Conservation (phyloP, 345 rosid genomes). For the Dipteronia sinensis region DNA sequence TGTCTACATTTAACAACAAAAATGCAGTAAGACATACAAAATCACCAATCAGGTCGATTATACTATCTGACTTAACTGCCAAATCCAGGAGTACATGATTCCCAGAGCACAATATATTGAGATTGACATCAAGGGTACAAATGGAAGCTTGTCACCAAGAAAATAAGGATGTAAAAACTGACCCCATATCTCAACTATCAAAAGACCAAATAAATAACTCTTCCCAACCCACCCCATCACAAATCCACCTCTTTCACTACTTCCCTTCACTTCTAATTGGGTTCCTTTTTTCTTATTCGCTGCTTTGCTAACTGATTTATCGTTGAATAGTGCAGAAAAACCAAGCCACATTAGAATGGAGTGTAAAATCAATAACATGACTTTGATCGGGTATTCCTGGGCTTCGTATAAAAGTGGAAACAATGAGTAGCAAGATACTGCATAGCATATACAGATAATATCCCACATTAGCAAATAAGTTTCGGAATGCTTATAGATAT, state of each 20-base stretch:
- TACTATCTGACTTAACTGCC: slow-evolving; percentile 65
- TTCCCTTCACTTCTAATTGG: slow-evolving; percentile 11
- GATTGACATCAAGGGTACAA: slow-evolving; percentile 72
- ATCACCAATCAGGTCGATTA: slow-evolving; percentile 16
- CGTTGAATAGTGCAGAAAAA: slow-evolving; percentile 43
- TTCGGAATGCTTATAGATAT: not conserved
- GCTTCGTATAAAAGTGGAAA: slow-evolving; percentile 80
- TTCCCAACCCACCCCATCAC: slow-evolving; percentile 49
- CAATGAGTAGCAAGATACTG: slow-evolving; percentile 85
- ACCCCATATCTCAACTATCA: slow-evolving; percentile 70
- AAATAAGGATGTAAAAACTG: slow-evolving; percentile 69
- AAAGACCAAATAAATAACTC: slow-evolving; percentile 58
- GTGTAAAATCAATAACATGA: slow-evolving; percentile 60
- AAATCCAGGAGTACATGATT: slow-evolving; percentile 76
- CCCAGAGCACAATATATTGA: slow-evolving; percentile 75
- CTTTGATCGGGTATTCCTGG: slow-evolving; percentile 88
- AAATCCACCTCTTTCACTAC: slow-evolving; percentile 38
- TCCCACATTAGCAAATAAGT: slow-evolving; percentile 12
- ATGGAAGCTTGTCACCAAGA: slow-evolving; percentile 70
- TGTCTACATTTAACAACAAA: not conserved
- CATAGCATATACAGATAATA: slow-evolving; percentile 25
- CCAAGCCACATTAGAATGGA: slow-evolving; percentile 55
- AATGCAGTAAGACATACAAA: not conserved
- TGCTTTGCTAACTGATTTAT: slow-evolving; percentile 12
- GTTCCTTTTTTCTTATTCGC: slow-evolving; percentile 23